Evolutionary conservation across 768 basidiomycete species (phyloP).

Genomic region (Daedaleopsis sinensis): DNA sequence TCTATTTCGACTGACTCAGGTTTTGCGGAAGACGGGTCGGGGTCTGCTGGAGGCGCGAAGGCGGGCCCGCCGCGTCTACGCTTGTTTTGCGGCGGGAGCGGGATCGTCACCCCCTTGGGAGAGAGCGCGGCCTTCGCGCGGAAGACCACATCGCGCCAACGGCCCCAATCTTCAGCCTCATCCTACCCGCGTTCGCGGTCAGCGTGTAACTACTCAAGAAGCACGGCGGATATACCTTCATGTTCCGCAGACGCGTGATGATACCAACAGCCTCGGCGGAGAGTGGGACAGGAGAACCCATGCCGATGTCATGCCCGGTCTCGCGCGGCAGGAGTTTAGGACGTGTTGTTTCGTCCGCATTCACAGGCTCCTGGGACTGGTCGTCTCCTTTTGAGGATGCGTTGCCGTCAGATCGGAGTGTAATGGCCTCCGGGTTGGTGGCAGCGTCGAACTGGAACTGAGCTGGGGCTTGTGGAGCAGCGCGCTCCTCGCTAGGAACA

Average conservation of each 20-base stretch:
- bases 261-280: conserved; percentile 75
- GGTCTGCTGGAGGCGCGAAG: not conserved
- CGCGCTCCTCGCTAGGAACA: conserved; percentile 65
- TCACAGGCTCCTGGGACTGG: not conserved
- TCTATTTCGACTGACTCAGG: conserved; percentile 14
- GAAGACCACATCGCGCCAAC: conserved; percentile 87
- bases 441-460: conserved; percentile 34
- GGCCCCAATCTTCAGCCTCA: conserved; percentile 85
- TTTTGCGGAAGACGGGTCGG: not conserved
- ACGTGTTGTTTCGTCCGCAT: conserved; percentile 3
- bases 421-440: conserved; percentile 28
- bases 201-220: conserved; percentile 1
- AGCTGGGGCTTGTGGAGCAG: conserved; percentile 59
- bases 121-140: conserved; percentile 65
- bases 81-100: conserved; percentile 62
- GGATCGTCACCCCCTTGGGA: conserved; percentile 44
- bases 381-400: not conserved
- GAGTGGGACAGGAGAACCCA: conserved; percentile 83
- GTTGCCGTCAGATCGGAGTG: not conserved
- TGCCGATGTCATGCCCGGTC: conserved; percentile 85
- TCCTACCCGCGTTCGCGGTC: conserved; percentile 48
- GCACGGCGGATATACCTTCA: conserved; percentile 58
- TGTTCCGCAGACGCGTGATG: conserved; percentile 79
- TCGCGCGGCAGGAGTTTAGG: conserved; percentile 73
- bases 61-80: conserved; percentile 60